These are phyloP conservation scores for Jamesozyma spencerorum DNA, from an alignment of 805 yeast species.

Conservation along the genomic window DNA sequence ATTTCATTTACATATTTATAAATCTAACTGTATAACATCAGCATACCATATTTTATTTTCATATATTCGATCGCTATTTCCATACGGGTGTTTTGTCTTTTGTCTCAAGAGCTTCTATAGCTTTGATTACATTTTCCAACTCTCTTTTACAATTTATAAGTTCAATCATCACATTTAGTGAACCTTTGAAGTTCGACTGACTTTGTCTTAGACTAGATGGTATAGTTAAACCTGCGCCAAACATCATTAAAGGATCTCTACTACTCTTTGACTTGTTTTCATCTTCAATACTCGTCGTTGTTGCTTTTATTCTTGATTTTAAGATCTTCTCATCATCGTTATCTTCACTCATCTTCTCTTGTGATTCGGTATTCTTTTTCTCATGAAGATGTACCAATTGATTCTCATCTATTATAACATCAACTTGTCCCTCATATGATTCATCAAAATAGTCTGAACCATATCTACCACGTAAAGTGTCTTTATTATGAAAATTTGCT, in stretches of 20 bases:
- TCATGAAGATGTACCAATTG: not conserved
- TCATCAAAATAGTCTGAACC: slow-evolving; percentile 29
- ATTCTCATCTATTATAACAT: slow-evolving; percentile 5
- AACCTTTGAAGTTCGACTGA: slow-evolving; percentile 22
- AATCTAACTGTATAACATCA: too few species aligned
- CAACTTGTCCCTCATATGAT: slow-evolving; percentile 19
- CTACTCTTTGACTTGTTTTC: slow-evolving; percentile 3
- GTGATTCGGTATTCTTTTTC: not conserved
- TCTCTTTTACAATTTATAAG: slow-evolving; percentile 10
- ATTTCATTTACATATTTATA: not conserved
- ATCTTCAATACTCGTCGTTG: slow-evolving; percentile 2
- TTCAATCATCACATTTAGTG: slow-evolving; percentile 15
- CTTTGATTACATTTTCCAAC: too few species aligned
- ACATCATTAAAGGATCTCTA: slow-evolving; percentile 26
- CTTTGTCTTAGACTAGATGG: slow-evolving; percentile 22
- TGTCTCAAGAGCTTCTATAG: too few species aligned
- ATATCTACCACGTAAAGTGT: slow-evolving; percentile 24
- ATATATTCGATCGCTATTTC: not conserved
- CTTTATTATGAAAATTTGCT: slow-evolving; percentile 28
- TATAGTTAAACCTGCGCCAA: slow-evolving; percentile 23
- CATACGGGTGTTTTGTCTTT: too few species aligned
- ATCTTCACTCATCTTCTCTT: not conserved
- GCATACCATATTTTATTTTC: too few species aligned
- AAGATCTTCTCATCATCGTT: slow-evolving; percentile 3
- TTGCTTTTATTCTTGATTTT: slow-evolving; percentile 3